Conservation (phyloP, 2,329 filamentous ascomycete genomes). For the Xylariaceae sp. region DNA sequence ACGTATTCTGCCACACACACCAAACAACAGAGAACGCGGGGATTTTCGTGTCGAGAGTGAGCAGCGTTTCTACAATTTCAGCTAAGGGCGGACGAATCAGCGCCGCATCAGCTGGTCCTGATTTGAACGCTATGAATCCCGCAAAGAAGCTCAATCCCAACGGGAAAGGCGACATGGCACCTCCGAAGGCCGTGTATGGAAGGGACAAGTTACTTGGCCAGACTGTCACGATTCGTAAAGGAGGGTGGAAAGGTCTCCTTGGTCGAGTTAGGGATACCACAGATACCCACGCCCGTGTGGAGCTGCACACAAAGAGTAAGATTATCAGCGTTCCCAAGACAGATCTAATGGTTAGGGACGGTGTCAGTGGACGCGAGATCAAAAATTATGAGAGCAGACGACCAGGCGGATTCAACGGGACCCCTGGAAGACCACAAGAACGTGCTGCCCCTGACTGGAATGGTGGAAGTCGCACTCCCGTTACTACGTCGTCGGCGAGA, state of each 20-base stretch:
- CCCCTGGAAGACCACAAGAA: slow-evolving; percentile 53
- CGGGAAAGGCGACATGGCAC: slow-evolving; percentile 63
- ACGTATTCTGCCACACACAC: slow-evolving; percentile 86
- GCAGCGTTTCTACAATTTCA: slow-evolving; percentile 87
- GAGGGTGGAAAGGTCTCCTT: slow-evolving; percentile 88
- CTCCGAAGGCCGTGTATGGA: slow-evolving; percentile 74
- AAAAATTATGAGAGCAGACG: slow-evolving; percentile 65
- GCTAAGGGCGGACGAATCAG: slow-evolving; percentile 87
- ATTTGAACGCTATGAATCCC: slow-evolving; percentile 91
- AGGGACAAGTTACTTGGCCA: slow-evolving; percentile 87
- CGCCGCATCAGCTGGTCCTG: slow-evolving; percentile 67
- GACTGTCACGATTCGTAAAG: slow-evolving; percentile 86
- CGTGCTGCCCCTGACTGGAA: slow-evolving; percentile 62
- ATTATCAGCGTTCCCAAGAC: slow-evolving; percentile 84
- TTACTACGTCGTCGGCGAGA: slow-evolving; percentile 66
- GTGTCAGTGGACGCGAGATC: slow-evolving; percentile 76
- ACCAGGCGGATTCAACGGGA: slow-evolving; percentile 51
- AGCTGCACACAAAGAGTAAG: slow-evolving; percentile 94
- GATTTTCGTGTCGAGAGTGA: slow-evolving; percentile 85
- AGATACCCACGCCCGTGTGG: slow-evolving; percentile 83
- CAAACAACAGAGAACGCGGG: slow-evolving; percentile 84
- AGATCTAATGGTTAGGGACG: slow-evolving; percentile 85
- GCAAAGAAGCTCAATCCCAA: slow-evolving; percentile 75
- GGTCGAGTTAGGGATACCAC: slow-evolving; percentile 97
- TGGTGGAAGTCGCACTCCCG: slow-evolving; percentile 71